A percentile compares a stretch with the other conserved stretches of the same genome.
These are phyloP conservation scores for Schizochytrium sp. DNA, from an alignment of 108 stramenopile genomes.

Conservation along the genomic window DNA sequence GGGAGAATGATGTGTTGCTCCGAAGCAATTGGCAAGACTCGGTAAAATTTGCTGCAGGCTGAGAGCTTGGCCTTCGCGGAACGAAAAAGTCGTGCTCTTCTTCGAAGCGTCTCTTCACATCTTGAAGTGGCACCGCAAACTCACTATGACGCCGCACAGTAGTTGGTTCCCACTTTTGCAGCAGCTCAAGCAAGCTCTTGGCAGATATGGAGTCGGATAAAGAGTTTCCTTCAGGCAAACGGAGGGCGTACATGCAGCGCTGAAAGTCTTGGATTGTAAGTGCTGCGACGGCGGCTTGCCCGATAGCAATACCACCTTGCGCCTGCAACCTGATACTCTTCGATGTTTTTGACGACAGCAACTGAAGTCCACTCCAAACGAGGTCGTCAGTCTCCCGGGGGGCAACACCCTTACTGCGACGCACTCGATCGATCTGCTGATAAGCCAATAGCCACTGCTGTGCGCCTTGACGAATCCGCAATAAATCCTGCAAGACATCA, in stretches of 20 bases:
- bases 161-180: neutral
- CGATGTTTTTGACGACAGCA: neutral
- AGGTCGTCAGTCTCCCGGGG: neutral
- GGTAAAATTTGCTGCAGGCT: neutral
- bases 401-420: neutral
- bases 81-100: neutral
- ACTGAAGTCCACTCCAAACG: neutral
- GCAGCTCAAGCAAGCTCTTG: neutral
- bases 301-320: neutral
- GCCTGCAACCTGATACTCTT: neutral
- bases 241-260: neutral
- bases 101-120: neutral
- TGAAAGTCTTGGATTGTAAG: neutral
- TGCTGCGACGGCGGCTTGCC: neutral
- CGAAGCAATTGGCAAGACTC: neutral
- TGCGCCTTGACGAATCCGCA: neutral
- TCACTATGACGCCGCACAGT: neutral
- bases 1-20: neutral
- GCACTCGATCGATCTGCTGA: neutral
- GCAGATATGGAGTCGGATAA: neutral
- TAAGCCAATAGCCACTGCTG: neutral
- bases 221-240: neutral
- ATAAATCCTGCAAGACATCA: neutral
- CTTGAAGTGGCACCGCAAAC: neutral
- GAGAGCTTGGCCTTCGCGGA: neutral